Percentiles rank a stretch among this genome's conserved stretches.
phyloP scores from a whole-genome alignment of 768 basidiomycete species.

The Russula brevipes region DNA sequence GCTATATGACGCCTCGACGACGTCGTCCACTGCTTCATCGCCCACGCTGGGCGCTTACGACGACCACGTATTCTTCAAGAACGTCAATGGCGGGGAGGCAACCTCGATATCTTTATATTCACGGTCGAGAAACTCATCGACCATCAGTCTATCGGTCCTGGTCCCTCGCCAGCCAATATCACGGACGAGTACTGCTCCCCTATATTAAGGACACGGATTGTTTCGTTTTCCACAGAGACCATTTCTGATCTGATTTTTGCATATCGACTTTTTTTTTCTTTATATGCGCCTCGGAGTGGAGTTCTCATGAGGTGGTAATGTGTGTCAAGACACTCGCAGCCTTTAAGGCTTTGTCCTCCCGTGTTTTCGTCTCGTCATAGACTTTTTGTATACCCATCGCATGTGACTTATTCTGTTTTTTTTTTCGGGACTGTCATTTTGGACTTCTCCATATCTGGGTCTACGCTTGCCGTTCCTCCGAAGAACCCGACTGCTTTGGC shows the following conservation, averaged over 20 bases:
- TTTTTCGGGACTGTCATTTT: background rate
- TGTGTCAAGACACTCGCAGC: background rate
- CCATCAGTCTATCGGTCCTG: conserved; percentile 54
- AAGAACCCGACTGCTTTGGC: no score
- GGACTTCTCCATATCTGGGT: no score
- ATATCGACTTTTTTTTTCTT: background rate
- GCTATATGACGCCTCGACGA: conserved; percentile 14
- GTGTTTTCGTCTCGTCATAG: background rate
- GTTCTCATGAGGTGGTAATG: background rate
- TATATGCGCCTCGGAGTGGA: background rate
- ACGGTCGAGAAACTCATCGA: conserved; percentile 64
- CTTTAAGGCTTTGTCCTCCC: background rate
- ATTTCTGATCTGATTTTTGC: background rate
- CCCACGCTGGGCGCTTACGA: conserved; percentile 21
- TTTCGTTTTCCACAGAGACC: conserved; percentile 1
- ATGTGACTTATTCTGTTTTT: conserved; percentile 14
- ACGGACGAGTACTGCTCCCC: conserved; percentile 31
- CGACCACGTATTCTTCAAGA: conserved; percentile 16
- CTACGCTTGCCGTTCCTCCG: no score
- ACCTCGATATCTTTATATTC: conserved; percentile 38
- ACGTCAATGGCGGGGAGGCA: conserved; percentile 16
- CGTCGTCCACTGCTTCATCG: conserved; percentile 18
- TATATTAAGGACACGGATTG: conserved; percentile 9
- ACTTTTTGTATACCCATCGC: conserved; percentile 11
- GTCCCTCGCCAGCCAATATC: conserved; percentile 43